Evolutionary conservation across 2,329 filamentous ascomycete species (phyloP), one percentile per base, ranked within the genome.

Genomic region (Talaromyces sp.): DNA sequence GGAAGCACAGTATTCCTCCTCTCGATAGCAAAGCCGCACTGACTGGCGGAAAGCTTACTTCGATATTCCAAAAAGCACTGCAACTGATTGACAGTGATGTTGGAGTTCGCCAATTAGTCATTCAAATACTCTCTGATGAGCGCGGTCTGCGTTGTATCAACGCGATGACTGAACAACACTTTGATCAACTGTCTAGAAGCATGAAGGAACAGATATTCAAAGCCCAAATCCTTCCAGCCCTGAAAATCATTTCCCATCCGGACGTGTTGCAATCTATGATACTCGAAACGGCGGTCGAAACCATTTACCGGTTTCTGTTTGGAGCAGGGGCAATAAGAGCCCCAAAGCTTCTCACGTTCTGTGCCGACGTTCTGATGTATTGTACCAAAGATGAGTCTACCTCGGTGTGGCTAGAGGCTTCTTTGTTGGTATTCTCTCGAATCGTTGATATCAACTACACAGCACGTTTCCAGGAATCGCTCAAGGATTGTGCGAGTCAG

Each of bases 281-380:
- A 1, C 62, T 80, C 4, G 75, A 80, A 59, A 66, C 69, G 15
- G 64, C 71, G 2, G 65, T 79, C 11, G 73, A 70, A 17, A 77
- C 71, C 2, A 73, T 81, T 21, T 78, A 74, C 66, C 78, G 73
- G 33, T 72, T 73, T 61, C 63, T 80, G 8, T 80, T 72, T 54
- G 76, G 77, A 3, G 54, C 66, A 17, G 66, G 67, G 45, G 77
- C 77, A 28, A 65, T 62, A 7, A 70, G 73, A 60, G 72, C 68
- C 15, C 64, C 71, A 10, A 56, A 57, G 1, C 62, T 79, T 19
- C 76, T 78, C 53, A 56, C 52, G 5, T 73, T 63, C 43, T n/a
- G 3, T 51, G 35, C 33, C 3, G 62, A 36, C 25, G 17, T 22
- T 15, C 17, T 41, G 19, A 21, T 9, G 21, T 5, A 50, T 5